A percentile compares a stretch with the other conserved stretches of the same genome.
These are phyloP conservation scores for Sporothrix curviconia DNA, from an alignment of 2,329 filamentous ascomycete genomes.

Conservation along the genomic window DNA sequence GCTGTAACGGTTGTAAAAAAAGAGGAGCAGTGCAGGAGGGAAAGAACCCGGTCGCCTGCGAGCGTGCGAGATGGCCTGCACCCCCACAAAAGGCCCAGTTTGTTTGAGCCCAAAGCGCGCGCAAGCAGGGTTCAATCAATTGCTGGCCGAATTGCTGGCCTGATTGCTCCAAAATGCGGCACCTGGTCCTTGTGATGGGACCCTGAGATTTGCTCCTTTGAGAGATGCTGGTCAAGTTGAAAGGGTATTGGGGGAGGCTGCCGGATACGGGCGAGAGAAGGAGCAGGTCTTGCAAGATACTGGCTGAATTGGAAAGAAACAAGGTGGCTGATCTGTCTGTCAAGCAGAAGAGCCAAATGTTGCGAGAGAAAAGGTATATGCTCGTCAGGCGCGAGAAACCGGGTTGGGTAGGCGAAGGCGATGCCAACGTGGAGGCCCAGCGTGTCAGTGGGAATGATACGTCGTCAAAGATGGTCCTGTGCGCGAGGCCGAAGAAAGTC, in stretches of 20 bases:
- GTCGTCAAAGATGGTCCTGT: too few relatives aligned
- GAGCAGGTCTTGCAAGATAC: too few relatives aligned
- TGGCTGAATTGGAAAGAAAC: too few relatives aligned
- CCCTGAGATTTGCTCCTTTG: neutral
- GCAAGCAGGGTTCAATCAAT: conserved; percentile 7
- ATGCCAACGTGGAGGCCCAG: neutral
- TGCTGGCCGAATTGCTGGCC: neutral
- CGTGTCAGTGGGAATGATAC: too few relatives aligned
- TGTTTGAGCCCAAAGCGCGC: conserved; percentile 12
- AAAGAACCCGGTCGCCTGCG: neutral
- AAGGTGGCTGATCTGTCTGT: neutral
- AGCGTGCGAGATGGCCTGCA: neutral
- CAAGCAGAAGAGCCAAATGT: too few relatives aligned
- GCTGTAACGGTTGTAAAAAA: conserved; percentile 6
- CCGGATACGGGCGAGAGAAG: neutral
- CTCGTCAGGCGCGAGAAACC: neutral
- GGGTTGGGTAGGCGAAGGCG: too few relatives aligned
- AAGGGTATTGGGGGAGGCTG: neutral
- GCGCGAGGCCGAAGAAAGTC: neutral
- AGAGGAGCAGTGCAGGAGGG: neutral
- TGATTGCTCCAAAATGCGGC: neutral
- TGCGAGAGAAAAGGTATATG: neutral
- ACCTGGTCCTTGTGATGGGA: neutral
- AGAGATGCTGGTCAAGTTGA: neutral
- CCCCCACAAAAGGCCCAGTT: conserved; percentile 9